Evolutionary conservation across 148 eudicot species (phyloP).

Genomic region (Camellia sinensis): DNA sequence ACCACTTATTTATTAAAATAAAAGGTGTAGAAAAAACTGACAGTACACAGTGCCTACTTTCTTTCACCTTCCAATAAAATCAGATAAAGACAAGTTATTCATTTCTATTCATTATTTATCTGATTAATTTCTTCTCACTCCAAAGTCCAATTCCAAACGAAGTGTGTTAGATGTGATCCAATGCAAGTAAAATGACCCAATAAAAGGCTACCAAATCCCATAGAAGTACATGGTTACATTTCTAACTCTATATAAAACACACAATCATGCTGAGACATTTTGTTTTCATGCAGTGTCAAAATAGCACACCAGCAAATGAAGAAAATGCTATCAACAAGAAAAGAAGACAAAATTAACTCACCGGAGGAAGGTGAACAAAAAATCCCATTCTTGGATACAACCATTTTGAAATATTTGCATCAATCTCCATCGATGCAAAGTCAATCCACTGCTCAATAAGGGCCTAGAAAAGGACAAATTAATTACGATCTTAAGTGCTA

Average conservation of each 20-base stretch:
- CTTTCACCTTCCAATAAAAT: not conserved
- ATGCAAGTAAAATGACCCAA: not conserved
- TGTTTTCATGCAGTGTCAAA: not conserved
- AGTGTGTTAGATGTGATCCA: not conserved
- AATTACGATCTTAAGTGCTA: not conserved
- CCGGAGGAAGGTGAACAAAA: conserved; percentile 38
- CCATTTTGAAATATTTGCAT: conserved; percentile 38
- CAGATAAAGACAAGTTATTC: not conserved
- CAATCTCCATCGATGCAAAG: conserved; percentile 55
- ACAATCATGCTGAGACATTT: not conserved
- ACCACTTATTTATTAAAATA: too few relatives aligned
- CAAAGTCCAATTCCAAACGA: not conserved
- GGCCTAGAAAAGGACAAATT: conserved; percentile 24
- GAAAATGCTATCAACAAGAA: not conserved
- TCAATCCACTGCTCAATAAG: conserved; percentile 66
- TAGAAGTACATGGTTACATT: not conserved
- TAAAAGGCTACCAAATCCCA: not conserved
- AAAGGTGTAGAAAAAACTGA: too few relatives aligned
- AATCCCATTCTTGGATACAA: conserved; percentile 38
- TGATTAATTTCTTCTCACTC: not conserved
- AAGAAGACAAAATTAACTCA: conserved; percentile 17
- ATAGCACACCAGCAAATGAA: not conserved
- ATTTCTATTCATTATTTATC: not conserved
- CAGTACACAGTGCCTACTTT: not conserved
- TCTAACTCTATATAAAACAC: not conserved